Evolutionary conservation across 495 filamentous ascomycete species (phyloP).

Genomic region (Tricharina praecox): DNA sequence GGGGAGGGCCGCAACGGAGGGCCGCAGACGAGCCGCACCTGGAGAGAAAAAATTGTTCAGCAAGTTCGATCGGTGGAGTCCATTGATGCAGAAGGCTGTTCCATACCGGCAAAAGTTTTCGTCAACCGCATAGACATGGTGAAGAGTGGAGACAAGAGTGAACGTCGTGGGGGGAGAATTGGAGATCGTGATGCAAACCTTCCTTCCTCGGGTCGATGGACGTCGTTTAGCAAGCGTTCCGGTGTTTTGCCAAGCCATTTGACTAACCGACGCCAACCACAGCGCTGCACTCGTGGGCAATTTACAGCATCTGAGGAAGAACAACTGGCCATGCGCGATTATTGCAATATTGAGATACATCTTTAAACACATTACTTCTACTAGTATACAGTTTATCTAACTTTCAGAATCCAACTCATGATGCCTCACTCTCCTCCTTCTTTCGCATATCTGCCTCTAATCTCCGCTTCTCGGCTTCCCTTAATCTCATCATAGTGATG

Average conservation of each 20-base stretch:
- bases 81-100: neutral
- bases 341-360: too few species aligned
- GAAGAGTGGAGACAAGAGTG: conserved; percentile 6
- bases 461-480: conserved; percentile 12
- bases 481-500: conserved; percentile 24
- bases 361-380: too few species aligned
- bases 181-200: too few species aligned
- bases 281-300: too few species aligned
- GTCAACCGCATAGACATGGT: conserved; percentile 27
- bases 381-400: too few species aligned
- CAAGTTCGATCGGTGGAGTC: too few species aligned
- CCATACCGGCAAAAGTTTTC: conserved; percentile 21
- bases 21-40: conserved; percentile 82
- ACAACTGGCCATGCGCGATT: too few species aligned
- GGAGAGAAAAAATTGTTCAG: conserved; percentile 29
- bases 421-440: neutral
- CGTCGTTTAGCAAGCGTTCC: neutral
- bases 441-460: conserved; percentile 12
- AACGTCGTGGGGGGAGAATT: conserved; percentile 4
- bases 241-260: neutral
- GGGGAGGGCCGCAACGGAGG: conserved; percentile 32
- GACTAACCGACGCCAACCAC: neutral
- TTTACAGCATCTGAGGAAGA: too few species aligned
- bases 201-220: conserved; percentile 7
- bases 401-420: too few species aligned